Evolutionary conservation across 345 rosid species (phyloP).

Genomic region (Excoecaria cochinchinensis): DNA sequence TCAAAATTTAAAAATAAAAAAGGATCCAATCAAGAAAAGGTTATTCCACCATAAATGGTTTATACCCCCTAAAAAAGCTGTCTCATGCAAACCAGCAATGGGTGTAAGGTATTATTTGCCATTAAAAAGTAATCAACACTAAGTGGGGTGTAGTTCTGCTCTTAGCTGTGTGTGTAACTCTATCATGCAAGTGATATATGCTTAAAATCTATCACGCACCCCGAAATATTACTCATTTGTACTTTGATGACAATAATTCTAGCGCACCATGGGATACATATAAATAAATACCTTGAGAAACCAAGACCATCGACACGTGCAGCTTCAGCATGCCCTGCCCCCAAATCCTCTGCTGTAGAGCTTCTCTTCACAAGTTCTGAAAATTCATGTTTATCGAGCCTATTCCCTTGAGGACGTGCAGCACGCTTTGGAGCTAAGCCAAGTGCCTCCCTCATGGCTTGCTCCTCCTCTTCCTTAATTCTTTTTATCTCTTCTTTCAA

Average conservation of each 20-base stretch:
- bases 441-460: conserved; percentile 97
- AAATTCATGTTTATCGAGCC: conserved; percentile 90
- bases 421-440: conserved; percentile 90
- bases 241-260: background rate
- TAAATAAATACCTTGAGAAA: conserved; percentile 57
- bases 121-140: background rate
- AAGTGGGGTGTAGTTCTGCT: background rate
- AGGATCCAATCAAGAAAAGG: background rate
- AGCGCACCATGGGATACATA: background rate
- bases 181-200: background rate
- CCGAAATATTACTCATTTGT: background rate
- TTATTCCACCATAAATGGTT: background rate
- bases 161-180: background rate
- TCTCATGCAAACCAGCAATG: no score
- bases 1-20: background rate
- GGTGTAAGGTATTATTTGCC: background rate
- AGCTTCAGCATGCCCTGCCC: conserved; percentile 90
- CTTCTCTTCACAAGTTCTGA: conserved; percentile 89
- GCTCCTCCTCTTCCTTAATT: conserved; percentile 94
- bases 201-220: background rate
- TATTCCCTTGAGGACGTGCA: conserved; percentile 68
- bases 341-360: conserved; percentile 94
- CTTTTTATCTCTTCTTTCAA: conserved; percentile 82
- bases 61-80: no score
- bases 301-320: conserved; percentile 88